A percentile compares a stretch with the other conserved stretches of the same genome.
phyloP scores from a whole-genome alignment of 2,329 filamentous ascomycete species.

The Bipolaris cookei region DNA sequence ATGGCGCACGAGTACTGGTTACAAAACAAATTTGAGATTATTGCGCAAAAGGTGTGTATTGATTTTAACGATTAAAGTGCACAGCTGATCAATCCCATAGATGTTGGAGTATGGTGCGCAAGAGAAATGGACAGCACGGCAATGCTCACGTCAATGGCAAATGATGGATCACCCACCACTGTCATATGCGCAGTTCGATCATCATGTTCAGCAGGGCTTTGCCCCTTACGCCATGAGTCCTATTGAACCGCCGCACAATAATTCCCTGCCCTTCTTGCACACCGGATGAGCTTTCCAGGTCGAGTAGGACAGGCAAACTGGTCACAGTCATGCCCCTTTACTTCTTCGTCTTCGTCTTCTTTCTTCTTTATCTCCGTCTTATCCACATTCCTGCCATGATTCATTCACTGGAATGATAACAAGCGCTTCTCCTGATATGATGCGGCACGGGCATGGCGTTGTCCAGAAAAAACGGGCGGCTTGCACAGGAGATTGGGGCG shows the following conservation, averaged over 20 bases:
- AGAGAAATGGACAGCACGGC: conserved; percentile 59
- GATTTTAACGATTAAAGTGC: background rate
- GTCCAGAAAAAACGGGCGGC: conserved; percentile 7
- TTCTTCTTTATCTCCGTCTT: background rate
- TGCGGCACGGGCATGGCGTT: conserved; percentile 13
- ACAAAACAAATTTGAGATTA: conserved; percentile 61
- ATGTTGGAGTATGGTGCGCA: conserved; percentile 59
- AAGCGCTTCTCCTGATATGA: conserved; percentile 1
- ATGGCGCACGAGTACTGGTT: conserved; percentile 61
- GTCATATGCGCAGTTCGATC: conserved; percentile 45
- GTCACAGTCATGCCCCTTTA: background rate
- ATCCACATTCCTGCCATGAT: conserved; percentile 2
- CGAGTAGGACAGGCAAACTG: background rate
- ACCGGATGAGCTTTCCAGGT: conserved; percentile 15
- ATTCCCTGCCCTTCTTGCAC: conserved; percentile 43
- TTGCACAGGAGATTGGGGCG: conserved; percentile 10
- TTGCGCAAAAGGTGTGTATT: conserved; percentile 55
- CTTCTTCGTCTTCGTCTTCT: background rate
- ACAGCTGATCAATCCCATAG: conserved; percentile 40
- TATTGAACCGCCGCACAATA: conserved; percentile 34
- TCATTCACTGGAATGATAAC: background rate
- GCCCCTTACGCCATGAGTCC: conserved; percentile 48
- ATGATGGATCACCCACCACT: conserved; percentile 51
- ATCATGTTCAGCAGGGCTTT: conserved; percentile 40
- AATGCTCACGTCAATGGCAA: conserved; percentile 60